Conservation (phyloP, 2,329 filamentous ascomycete species). For the Furcasterigmium sp. region DNA sequence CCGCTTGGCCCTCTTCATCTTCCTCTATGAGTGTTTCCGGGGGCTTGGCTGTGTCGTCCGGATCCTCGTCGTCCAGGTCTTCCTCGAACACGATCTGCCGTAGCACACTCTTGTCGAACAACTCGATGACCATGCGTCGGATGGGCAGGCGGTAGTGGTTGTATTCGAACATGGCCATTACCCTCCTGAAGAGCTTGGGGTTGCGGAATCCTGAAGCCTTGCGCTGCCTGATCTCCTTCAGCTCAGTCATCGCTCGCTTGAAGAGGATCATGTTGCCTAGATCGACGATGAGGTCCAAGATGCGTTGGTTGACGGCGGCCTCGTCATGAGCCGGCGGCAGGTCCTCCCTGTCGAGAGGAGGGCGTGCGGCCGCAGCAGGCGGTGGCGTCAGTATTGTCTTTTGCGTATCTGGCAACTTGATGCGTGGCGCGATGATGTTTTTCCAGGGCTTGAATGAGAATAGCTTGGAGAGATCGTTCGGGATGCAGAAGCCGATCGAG, state of each 20-base stretch:
- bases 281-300: slow-evolving; percentile 80
- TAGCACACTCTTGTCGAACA: slow-evolving; percentile 89
- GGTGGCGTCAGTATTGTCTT: slow-evolving; percentile 44
- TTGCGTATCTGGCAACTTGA: slow-evolving; percentile 44
- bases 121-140: slow-evolving; percentile 83
- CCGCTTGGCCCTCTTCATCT: slow-evolving; percentile 36
- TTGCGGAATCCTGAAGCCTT: slow-evolving; percentile 72
- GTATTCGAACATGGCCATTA: slow-evolving; percentile 78
- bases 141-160: slow-evolving; percentile 87
- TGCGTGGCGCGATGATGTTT: slow-evolving; percentile 39
- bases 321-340: slow-evolving; percentile 46
- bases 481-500: slow-evolving; percentile 83
- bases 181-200: slow-evolving; percentile 74
- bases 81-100: slow-evolving; percentile 79
- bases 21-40: slow-evolving; percentile 29
- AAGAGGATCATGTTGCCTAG: slow-evolving; percentile 91
- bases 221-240: slow-evolving; percentile 72
- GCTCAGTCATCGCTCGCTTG: slow-evolving; percentile 77
- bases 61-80: slow-evolving; percentile 59
- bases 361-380: slow-evolving; percentile 32
- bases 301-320: slow-evolving; percentile 66
- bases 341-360: slow-evolving; percentile 37
- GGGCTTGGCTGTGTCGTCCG: slow-evolving; percentile 17
- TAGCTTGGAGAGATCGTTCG: slow-evolving; percentile 69
- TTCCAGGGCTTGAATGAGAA: slow-evolving; percentile 65